Percentiles rank a stretch among this genome's conserved stretches.
Evolutionary conservation across 805 yeast genomes (phyloP).

Genomic region (Suhomyces faveliae): DNA sequence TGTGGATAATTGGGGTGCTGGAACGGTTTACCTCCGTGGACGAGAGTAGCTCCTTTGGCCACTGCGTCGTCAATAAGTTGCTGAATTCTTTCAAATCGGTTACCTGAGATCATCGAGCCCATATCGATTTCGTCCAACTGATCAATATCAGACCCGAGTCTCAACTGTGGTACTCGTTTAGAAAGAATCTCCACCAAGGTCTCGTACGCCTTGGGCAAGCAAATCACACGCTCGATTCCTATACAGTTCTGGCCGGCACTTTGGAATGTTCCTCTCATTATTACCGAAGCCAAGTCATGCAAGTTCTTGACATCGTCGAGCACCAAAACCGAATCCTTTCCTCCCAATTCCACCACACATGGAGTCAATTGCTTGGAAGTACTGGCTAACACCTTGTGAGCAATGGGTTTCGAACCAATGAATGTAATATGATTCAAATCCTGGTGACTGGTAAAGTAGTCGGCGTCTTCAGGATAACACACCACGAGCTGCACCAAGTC

Average conservation of each 20-base stretch:
- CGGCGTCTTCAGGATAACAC: constrained; percentile 88
- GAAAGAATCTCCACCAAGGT: constrained; percentile 55
- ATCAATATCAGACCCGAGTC: constrained; percentile 90
- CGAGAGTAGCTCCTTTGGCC: constrained; percentile 70
- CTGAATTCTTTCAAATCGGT: constrained; percentile 69
- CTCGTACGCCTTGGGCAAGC: constrained; percentile 68
- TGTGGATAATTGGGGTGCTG: constrained; percentile 91
- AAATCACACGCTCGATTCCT: constrained; percentile 92
- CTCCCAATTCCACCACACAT: constrained; percentile 93
- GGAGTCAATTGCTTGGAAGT: constrained; percentile 91
- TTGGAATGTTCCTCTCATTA: constrained; percentile 95
- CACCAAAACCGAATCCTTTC: constrained; percentile 88
- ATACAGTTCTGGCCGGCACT: constrained; percentile 98
- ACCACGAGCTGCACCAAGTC: constrained; percentile 83
- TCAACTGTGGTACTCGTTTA: constrained; percentile 55
- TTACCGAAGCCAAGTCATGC: constrained; percentile 60
- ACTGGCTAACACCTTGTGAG: constrained; percentile 78
- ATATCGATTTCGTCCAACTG: constrained; percentile 87
- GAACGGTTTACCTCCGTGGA: constrained; percentile 79
- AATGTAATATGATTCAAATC: constrained; percentile 86
- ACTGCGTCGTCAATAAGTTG: constrained; percentile 71
- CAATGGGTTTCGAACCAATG: constrained; percentile 94
- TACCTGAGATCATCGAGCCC: constrained; percentile 91
- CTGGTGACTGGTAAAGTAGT: constrained; percentile 79
- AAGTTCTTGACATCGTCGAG: constrained; percentile 72